Evolutionary conservation across 2,329 filamentous ascomycete species (phyloP).

Genomic region (Diaporthe humulicola): DNA sequence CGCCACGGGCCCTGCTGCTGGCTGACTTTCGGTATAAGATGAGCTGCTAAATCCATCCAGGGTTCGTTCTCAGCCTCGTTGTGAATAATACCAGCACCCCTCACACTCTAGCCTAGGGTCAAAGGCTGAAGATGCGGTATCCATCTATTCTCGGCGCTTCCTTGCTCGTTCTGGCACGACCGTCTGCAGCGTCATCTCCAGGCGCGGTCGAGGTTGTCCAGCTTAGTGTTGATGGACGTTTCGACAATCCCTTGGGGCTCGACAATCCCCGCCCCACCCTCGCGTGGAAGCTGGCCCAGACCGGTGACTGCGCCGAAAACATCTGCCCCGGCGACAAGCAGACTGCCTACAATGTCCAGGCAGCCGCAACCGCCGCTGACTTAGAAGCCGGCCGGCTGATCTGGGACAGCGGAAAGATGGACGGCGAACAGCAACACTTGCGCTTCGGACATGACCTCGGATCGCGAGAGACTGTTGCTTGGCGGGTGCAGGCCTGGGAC

Average conservation of each 20-base stretch:
- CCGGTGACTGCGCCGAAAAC: slow-evolving; percentile 9
- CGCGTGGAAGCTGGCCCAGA: slow-evolving; percentile 31
- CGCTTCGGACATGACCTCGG: background rate
- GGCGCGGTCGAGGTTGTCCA: slow-evolving; percentile 4
- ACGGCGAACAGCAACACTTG: slow-evolving; percentile 1
- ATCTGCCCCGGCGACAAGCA: slow-evolving; percentile 34
- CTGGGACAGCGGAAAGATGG: slow-evolving; percentile 25
- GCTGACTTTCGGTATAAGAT: background rate
- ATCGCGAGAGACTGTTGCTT: slow-evolving; percentile 17
- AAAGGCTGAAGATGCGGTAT: background rate
- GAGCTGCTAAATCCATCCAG: background rate
- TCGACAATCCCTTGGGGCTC: slow-evolving; percentile 31
- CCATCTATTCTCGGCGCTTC: background rate
- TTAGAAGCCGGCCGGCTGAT: slow-evolving; percentile 30
- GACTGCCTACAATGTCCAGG: slow-evolving; percentile 34
- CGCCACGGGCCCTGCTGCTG: background rate
- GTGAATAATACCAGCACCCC: background rate
- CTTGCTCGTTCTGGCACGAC: background rate
- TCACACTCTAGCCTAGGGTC: background rate
- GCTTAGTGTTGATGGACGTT: slow-evolving; percentile 34
- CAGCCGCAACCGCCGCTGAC: slow-evolving; percentile 25
- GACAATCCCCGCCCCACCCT: slow-evolving; percentile 32
- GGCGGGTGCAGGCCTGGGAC: slow-evolving; percentile 33
- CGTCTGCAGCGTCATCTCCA: background rate
- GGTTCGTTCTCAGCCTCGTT: background rate